Evolutionary conservation across 2,329 filamentous ascomycete genomes (phyloP), one percentile per base, ranked within the genome.

Genomic region (Paecilomyces formosus): DNA sequence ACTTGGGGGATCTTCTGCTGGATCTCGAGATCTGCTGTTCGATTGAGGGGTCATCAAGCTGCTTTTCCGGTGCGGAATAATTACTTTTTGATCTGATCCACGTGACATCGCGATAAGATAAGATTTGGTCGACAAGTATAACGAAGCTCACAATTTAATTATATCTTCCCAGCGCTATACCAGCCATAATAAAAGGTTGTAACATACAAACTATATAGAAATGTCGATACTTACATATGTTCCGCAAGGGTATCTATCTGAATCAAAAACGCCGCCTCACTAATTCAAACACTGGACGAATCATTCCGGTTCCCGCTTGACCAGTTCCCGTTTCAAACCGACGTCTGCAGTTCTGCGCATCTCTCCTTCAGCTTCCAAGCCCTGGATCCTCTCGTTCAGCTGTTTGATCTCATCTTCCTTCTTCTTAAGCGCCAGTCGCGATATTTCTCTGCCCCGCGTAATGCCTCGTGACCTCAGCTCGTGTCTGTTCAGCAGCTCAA

Each of bases 341-440:
- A 68, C 67, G 56, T 80, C 75, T 13, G 80, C 68, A 28, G 72
- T 75, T 60, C 75, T 79, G 66, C 82, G 79, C 58, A 82, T 77
- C 66, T 85, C 81, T 50, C 77, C 70, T 67, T 86, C 81, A 13
- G 79, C 78, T 67, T 86, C 81, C 35, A 88, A 69, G 12, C 74
- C 75, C 4, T 71, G 73, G 79, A 95, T 78, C 64, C 87, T 76
- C 68, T 89, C 76, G 76, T 86, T 81, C 74, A 96, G 74, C 72
- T 89, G 78, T 71, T 80, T 73, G 70, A 88, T 77, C 75, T 85
- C 76, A 69, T 84, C 73, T 77, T 93, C 87, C 62, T 86, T 86
- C 3, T 80, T 78, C 67, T 84, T 85, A 33, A 90, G 67, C 3
- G 81, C 82, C 8, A 82, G 71, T n/a, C 89, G 76, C 3, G 83